A percentile compares a stretch with the other conserved stretches of the same genome.
Conservation (phyloP, 345 rosid genomes). For the Corchorus capsularis region DNA sequence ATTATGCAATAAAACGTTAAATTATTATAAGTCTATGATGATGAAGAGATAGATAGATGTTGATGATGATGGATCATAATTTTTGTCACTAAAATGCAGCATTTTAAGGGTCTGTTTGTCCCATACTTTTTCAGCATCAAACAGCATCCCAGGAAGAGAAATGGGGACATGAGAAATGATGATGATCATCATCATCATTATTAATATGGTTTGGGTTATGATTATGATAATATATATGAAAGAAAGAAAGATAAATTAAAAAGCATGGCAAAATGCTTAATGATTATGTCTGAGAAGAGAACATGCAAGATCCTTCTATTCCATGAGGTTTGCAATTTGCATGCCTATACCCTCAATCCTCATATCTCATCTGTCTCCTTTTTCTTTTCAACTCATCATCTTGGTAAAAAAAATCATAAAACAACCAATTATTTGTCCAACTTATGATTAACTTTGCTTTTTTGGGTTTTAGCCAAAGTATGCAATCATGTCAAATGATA, state of each 20-base stretch:
- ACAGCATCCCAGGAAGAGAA: constrained; percentile 22
- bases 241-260: neutral
- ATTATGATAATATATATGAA: constrained; percentile 9
- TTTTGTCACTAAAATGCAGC: constrained; percentile 6
- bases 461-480: neutral
- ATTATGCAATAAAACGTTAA: constrained; percentile 13
- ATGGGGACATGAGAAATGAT: constrained; percentile 17
- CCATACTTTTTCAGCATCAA: constrained; percentile 20
- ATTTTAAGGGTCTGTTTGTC: constrained; percentile 4
- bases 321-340: neutral
- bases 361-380: neutral
- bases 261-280: constrained; percentile 19
- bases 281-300: constrained; percentile 12
- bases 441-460: neutral
- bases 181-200: constrained; percentile 3
- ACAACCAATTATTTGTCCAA: constrained; percentile 3
- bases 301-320: constrained; percentile 20
- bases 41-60: neutral
- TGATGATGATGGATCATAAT: neutral
- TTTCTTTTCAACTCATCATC: neutral
- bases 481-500: constrained; percentile 12
- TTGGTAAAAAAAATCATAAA: neutral
- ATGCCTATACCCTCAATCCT: neutral
- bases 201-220: neutral
- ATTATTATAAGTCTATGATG: neutral